A percentile compares a stretch with the other conserved stretches of the same genome.
Evolutionary conservation across 371 early-diverging fungal species (phyloP).

Genomic region (Lichtheimia ornata): DNA sequence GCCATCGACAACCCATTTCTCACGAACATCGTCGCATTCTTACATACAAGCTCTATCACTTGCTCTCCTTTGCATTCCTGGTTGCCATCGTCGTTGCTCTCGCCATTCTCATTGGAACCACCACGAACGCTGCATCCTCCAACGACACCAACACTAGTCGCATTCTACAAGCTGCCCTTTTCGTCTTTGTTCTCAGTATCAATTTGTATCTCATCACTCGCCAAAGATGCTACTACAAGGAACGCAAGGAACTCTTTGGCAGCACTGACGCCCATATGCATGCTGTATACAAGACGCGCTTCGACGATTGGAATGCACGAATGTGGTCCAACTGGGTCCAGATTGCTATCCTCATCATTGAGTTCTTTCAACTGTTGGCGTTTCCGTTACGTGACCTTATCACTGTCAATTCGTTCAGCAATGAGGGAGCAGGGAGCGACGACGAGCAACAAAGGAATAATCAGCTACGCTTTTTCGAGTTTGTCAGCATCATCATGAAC

Average conservation of each 20-base stretch:
- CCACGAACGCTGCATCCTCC: conserved; percentile 15
- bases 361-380: conserved; percentile 58
- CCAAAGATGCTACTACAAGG: conserved; percentile 52
- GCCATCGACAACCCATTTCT: conserved; percentile 13
- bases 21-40: conserved; percentile 45
- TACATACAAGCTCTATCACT: conserved; percentile 34
- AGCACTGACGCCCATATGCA: conserved; percentile 42
- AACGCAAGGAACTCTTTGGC: conserved; percentile 44
- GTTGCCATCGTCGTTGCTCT: conserved; percentile 29
- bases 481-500: conserved; percentile 38
- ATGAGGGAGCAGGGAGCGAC: not conserved
- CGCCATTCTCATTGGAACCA: conserved; percentile 35
- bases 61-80: conserved; percentile 38
- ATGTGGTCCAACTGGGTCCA: conserved; percentile 62
- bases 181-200: conserved; percentile 54
- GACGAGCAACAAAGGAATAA: not conserved
- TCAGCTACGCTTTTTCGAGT: conserved; percentile 19
- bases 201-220: conserved; percentile 55
- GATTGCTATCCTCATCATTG: conserved; percentile 57
- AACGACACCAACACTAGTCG: conserved; percentile 18
- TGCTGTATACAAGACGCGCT: conserved; percentile 44
- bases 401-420: conserved; percentile 31
- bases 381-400: conserved; percentile 60
- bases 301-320: conserved; percentile 39
- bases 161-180: conserved; percentile 48